Percentiles rank a stretch among this genome's conserved stretches.
phyloP scores from a whole-genome alignment of 345 rosid genomes.

The Kandelia obovata region DNA sequence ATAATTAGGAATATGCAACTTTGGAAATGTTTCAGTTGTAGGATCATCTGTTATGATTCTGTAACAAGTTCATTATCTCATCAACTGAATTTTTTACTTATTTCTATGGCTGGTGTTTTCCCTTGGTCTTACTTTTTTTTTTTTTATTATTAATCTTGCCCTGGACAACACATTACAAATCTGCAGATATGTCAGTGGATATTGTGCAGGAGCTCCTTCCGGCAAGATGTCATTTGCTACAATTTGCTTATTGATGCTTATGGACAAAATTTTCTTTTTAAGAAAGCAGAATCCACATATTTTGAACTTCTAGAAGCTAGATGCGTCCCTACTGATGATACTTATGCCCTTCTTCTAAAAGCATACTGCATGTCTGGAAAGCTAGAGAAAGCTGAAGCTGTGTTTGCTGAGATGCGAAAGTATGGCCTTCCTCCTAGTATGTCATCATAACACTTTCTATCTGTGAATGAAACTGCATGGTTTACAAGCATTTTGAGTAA shows the following conservation, averaged over 20 bases:
- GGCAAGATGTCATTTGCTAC: constrained; percentile 78
- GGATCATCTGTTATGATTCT: no score
- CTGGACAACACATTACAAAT: constrained; percentile 10
- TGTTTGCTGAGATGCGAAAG: constrained; percentile 72
- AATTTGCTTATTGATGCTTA: constrained; percentile 87
- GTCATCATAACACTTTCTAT: constrained; percentile 14
- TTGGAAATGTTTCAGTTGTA: no score
- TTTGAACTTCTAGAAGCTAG: constrained; percentile 69
- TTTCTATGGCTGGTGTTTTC: background rate
- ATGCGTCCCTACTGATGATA: constrained; percentile 83
- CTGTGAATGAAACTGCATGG: background rate
- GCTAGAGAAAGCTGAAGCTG: constrained; percentile 66
- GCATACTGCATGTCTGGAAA: constrained; percentile 64
- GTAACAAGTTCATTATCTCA: no score
- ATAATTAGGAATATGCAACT: no score
- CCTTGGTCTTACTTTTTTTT: background rate
- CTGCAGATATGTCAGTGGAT: constrained; percentile 85
- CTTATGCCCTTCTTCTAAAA: constrained; percentile 80
- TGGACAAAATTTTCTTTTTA: constrained; percentile 57
- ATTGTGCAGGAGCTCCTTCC: constrained; percentile 71
- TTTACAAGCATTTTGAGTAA: no score
- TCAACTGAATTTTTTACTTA: background rate
- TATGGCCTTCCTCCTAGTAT: constrained; percentile 72
- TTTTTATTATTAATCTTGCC: background rate
- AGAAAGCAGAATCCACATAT: constrained; percentile 67